Evolutionary conservation across 139 green algal genomes (phyloP), one percentile per base, ranked within the genome.

Genomic region (Auxenochlorella pyrenoidosa): DNA sequence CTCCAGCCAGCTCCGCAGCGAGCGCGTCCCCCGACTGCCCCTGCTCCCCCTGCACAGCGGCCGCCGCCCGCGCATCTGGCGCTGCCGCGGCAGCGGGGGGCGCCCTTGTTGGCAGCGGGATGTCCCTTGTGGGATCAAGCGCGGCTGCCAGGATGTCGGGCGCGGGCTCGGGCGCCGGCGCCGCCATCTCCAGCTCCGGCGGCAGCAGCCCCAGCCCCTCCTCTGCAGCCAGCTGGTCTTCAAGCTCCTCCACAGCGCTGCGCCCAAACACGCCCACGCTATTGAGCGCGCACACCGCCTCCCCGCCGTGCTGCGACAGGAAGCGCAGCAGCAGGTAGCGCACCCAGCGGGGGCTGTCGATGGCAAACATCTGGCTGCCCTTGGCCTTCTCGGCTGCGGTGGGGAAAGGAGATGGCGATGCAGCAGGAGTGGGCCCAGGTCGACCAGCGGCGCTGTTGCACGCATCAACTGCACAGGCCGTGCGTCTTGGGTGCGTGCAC

Each of bases 241-340:
- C 96, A 28, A 98, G 89, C 86, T 98, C 95, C 87, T 97, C 94
- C 30, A 93, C 92, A 34, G 96, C 96, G 59, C 93, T 96, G 73
- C 96, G 93, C 19, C 87, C 88, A 72, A 92, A 91, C 40, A 94
- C 91, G n/a, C 88, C 84, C 2, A 98, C 75, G 34, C 90, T 92
- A 85, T 98, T 98, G n/a, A 98, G 85, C n/a, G 96, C 95, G 76
- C 96, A 98, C 76, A 98, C 93, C 51, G 93, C 86, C 86, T 98
- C 96, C 0, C n/a, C 88, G 19, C 95, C 95, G 83, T 97, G 94
- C 86, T 98, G 95, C 0, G 90, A 92, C 15, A 95, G 87, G 41
- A 97, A 94, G 59, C 93, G 92, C 47, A 98, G 79, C 84, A 96
- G 90, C 43, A 98, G 82, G 90, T 97, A 98, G 66, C 94, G 92